Conservation (phyloP, 805 yeast genomes). For the Wickerhamomyces canadensis region DNA sequence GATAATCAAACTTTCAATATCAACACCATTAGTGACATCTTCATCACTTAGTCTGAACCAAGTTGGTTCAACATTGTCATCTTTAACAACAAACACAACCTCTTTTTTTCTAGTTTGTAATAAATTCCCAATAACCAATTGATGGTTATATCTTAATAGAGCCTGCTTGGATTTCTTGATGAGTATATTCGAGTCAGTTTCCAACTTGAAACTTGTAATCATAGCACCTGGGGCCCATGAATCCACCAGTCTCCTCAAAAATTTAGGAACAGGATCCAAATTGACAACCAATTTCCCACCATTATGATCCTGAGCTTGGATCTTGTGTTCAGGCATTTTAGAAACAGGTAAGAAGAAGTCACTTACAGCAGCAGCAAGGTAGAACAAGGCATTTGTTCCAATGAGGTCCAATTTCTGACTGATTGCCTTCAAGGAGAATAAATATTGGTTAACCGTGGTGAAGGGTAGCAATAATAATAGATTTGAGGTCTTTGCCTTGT, state of each 20-base stretch:
- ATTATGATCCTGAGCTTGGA: conserved; percentile 68
- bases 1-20: conserved; percentile 74
- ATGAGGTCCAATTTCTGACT: conserved; percentile 53
- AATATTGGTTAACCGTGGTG: conserved; percentile 91
- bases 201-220: conserved; percentile 92
- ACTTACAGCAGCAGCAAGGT: conserved; percentile 95
- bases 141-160: conserved; percentile 81
- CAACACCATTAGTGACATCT: conserved; percentile 38
- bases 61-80: conserved; percentile 25
- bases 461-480: conserved; percentile 64
- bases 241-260: conserved; percentile 79
- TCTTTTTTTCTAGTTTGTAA: conserved; percentile 83
- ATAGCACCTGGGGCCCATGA: conserved; percentile 94
- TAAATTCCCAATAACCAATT: conserved; percentile 89
- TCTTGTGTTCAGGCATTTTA: conserved; percentile 87
- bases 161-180: conserved; percentile 76
- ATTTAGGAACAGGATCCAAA: conserved; percentile 94
- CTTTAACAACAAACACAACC: conserved; percentile 74
- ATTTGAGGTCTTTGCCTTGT: conserved; percentile 28
- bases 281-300: conserved; percentile 76
- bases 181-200: conserved; percentile 72
- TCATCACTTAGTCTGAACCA: conserved; percentile 49
- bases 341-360: conserved; percentile 91
- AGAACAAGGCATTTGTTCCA: conserved; percentile 64
- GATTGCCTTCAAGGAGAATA: conserved; percentile 72